Evolutionary conservation across 202 grass and related monocot genomes (phyloP), one percentile per base, ranked within the genome.

Genomic region (Thinopyrum obtusiflorum): DNA sequence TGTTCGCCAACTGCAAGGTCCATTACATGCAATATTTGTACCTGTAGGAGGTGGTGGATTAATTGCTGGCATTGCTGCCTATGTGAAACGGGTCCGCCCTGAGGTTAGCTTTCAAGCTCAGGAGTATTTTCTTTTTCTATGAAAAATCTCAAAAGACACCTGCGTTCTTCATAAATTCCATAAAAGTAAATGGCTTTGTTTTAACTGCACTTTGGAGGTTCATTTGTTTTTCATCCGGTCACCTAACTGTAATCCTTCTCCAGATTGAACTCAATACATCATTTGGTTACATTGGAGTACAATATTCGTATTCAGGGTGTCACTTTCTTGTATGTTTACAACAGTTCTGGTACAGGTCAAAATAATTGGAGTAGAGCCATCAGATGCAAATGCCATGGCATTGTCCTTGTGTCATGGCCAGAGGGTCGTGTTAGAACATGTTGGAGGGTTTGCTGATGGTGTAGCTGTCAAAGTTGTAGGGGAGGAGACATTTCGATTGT

Each of bases 321-420:
- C 57, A 66, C 21, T 85, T 36, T 80, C 76, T 65, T 33, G 3
- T 73, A 61, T 79, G 26, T 60, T 78, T 66, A 61, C 57, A 49
- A 35, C 15, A 36, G 7, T 71, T 79, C n/a, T 80, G 32, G 20
- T 86, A 74, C 93, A 96, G 96, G 90, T 98, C 69, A 98, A 98
- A 86, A 88, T 98, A 78, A 96, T 98, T 71, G 96, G 96, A 39
- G 96, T 98, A 57, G 96, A 98, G 65, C 96, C 96, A 10, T 92
- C 88, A 80, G 96, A 98, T 89, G 93, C 96, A 78, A 98, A 98
- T 94, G 96, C 96, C 53, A 98, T 98, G 96, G 93, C 96, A 76
- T 85, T 98, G 73, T 98, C 96, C 84, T 92, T 96, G 66, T 78
- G 83, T 82, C 93, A 98, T 84, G 93, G 89, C 49, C 89, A 94